These are phyloP conservation scores for Galerina marginata DNA, from an alignment of 768 basidiomycete species.

Conservation along the genomic window DNA sequence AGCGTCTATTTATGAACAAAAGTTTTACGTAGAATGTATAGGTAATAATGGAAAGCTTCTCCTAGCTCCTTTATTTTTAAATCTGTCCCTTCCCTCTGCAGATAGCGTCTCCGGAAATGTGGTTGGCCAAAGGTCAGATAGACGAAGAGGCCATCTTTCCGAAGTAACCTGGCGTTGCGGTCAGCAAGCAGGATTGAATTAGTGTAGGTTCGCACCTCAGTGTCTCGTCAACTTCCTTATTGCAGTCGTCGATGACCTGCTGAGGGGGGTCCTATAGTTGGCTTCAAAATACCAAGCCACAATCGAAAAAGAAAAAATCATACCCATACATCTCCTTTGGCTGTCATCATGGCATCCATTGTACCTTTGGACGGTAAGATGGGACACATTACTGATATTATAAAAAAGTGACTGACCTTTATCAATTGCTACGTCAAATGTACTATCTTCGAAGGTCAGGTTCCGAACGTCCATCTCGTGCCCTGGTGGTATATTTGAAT, in stretches of 20 bases:
- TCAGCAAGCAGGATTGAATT: neutral
- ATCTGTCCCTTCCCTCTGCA: conserved; percentile 58
- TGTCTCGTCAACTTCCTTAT: conserved; percentile 77
- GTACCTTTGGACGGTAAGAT: conserved; percentile 47
- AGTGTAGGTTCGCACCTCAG: conserved; percentile 52
- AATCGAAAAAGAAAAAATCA: conserved; percentile 17
- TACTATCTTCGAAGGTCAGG: conserved; percentile 60
- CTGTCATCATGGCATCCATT: conserved; percentile 91
- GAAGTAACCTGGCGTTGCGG: conserved; percentile 57
- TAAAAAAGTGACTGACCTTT: conserved; percentile 53
- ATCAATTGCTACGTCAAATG: conserved; percentile 84
- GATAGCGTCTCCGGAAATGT: conserved; percentile 78
- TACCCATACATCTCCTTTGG: conserved; percentile 85
- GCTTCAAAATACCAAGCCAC: neutral
- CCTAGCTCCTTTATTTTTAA: conserved; percentile 76
- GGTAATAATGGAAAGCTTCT: conserved; percentile 83
- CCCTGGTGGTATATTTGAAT: conserved; percentile 50
- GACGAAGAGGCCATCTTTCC: conserved; percentile 65
- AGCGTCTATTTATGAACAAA: conserved; percentile 5
- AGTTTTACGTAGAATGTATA: conserved; percentile 66
- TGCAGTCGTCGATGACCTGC: conserved; percentile 72
- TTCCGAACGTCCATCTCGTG: conserved; percentile 83
- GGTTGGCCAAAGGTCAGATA: conserved; percentile 91
- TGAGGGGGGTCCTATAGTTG: conserved; percentile 71
- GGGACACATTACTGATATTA: neutral